Base-by-base conservation (phyloP, 768 basidiomycete genomes). In the Pulveroboletus frians region DNA sequence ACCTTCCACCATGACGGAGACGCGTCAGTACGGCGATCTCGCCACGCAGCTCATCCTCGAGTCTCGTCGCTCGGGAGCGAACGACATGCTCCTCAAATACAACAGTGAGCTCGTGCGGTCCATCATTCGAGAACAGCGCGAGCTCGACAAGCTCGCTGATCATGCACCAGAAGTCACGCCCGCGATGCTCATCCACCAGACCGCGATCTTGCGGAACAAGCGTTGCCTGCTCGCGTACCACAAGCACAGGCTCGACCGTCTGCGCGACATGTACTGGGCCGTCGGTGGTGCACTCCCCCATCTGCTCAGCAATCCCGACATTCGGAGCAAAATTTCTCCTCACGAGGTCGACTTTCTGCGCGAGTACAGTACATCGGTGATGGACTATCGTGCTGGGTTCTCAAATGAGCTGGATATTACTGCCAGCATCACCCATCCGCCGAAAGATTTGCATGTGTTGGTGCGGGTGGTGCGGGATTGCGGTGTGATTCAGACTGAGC, bases 171-270 rank as follows among this genome's bases (percentile, higher is more conserved):
- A 81, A 3, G 59, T 76, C 48, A 68, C 76, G 18, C 73, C 75
- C 17, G 78, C 83, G 17, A 71, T 94, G 52, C 79, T 91, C 58
- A 80, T 97, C 61, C 84, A 88, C 64, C 91, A 95, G 68, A 89
- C 94, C 8, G 83, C 90, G 32, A 86, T 95, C 58, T 75, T 84
- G 35, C 82, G 93, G 53, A 96, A 98, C 75, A 96, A 95, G 67
- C 86, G 96, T n/a, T 92, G 91, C 65, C 76, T 98, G 4, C 80
- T 97, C 39, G 92, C 92, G 0, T 99, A 98, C 69, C 92, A 97
- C 68, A 72, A 80, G 21, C 91, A 93, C 70, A 80, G 95, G 47
- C 69, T 91, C 34, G 86, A 91, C 63, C 81, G 84, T 45, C 78
- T 98, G 45, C 79, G 84, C 50, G 85, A 92, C 61, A 77, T 89